Percentiles rank a stretch among this genome's conserved stretches.
Evolutionary conservation across 352 stramenopile genomes (phyloP).

Genomic region (Pythium dissotocum): DNA sequence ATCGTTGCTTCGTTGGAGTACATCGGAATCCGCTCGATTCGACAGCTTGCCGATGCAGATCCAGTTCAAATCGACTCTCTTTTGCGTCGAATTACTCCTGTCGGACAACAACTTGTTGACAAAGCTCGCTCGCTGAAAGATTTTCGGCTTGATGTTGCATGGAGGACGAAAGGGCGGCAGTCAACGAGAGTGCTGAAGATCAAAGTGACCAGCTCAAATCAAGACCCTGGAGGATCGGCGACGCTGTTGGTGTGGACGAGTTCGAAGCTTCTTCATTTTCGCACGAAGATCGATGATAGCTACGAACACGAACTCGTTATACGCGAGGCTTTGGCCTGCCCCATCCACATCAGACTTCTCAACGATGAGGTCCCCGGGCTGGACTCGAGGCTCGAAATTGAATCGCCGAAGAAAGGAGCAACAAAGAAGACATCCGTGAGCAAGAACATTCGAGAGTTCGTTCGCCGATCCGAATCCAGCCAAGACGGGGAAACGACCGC

Average conservation of each 20-base stretch:
- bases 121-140: constrained; percentile 24
- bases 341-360: constrained; percentile 29
- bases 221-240: constrained; percentile 1
- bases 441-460: background rate
- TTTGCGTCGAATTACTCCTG: constrained; percentile 18
- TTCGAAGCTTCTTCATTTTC: constrained; percentile 24
- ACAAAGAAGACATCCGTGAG: background rate
- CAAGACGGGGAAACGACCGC: background rate
- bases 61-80: constrained; percentile 21
- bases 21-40: constrained; percentile 33
- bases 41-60: constrained; percentile 26
- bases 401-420: background rate
- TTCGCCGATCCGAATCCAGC: background rate
- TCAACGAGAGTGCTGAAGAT: constrained; percentile 9
- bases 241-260: constrained; percentile 13
- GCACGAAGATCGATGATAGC: constrained; percentile 2
- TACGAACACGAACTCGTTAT: constrained; percentile 2
- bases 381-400: constrained; percentile 22
- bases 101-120: constrained; percentile 25
- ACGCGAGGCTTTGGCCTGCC: constrained; percentile 3
- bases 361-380: constrained; percentile 31
- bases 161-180: background rate
- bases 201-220: background rate
- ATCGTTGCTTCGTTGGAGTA: constrained; percentile 30
- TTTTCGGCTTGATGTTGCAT: constrained; percentile 19